phyloP scores from a whole-genome alignment of 352 stramenopile species.

The Globisporangium apiculatum region DNA sequence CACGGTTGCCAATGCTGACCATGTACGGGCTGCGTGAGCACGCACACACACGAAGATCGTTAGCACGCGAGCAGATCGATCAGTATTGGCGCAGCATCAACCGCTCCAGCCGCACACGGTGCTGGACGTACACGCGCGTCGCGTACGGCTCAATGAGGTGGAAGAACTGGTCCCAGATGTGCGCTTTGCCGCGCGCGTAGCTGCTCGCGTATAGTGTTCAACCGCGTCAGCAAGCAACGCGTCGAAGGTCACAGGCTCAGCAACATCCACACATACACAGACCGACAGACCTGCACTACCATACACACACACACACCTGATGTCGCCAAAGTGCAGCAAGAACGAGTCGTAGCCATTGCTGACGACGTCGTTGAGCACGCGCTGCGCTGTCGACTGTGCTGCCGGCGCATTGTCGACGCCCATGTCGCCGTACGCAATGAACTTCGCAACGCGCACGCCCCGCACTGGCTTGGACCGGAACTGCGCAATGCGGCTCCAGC shows the following conservation, averaged over 20 bases:
- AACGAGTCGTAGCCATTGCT: conserved; percentile 53
- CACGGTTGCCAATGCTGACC: conserved; percentile 73
- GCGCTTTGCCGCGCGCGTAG: conserved; percentile 54
- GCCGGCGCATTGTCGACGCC: conserved; percentile 48
- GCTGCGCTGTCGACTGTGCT: conserved; percentile 45
- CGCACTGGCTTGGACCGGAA: conserved; percentile 19
- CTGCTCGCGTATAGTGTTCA: conserved; percentile 13
- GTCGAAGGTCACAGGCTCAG: not conserved
- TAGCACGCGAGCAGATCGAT: too few relatives aligned
- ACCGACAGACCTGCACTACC: not conserved
- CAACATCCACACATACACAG: too few relatives aligned
- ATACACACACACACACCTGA: conserved; percentile 40
- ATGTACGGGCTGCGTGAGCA: conserved; percentile 46
- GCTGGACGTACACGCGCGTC: conserved; percentile 42
- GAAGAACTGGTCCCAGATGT: conserved; percentile 73
- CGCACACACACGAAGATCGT: too few relatives aligned
- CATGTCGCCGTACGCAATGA: conserved; percentile 82
- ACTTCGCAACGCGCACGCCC: conserved; percentile 28
- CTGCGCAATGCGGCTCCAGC: conserved; percentile 33
- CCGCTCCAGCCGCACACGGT: too few relatives aligned
- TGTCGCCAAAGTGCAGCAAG: conserved; percentile 68
- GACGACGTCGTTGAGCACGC: conserved; percentile 51
- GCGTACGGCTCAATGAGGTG: conserved; percentile 61
- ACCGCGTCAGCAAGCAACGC: not conserved
- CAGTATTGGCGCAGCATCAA: too few relatives aligned